These are phyloP conservation scores for Ambrosiella cleistominuta DNA, from an alignment of 2,329 filamentous ascomycete species.

Conservation along the genomic window DNA sequence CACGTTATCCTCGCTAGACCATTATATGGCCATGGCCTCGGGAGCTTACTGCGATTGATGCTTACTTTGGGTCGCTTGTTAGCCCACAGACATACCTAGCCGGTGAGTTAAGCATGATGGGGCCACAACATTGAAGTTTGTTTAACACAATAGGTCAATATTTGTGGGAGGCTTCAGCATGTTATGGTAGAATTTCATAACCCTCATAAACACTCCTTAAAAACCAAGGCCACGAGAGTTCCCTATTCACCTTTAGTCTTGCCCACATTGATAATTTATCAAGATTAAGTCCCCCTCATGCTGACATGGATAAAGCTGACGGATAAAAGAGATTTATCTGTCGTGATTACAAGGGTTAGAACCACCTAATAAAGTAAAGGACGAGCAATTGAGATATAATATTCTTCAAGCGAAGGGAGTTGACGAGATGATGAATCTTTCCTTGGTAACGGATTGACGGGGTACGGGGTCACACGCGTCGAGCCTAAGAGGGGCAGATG, in stretches of 20 bases:
- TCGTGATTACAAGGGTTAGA: neutral
- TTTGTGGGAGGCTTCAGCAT: too few relatives aligned
- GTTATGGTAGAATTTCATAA: too few relatives aligned
- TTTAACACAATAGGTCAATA: too few relatives aligned
- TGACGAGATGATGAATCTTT: neutral
- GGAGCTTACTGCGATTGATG: neutral
- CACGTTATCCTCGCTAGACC: neutral
- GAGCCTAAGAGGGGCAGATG: neutral
- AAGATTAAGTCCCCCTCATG: too few relatives aligned
- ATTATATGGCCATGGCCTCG: neutral
- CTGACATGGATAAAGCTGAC: neutral
- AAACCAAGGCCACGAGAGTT: too few relatives aligned
- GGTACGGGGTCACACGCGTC: neutral
- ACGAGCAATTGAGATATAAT: neutral
- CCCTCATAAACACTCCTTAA: too few relatives aligned
- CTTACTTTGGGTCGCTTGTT: neutral
- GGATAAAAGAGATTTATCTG: neutral
- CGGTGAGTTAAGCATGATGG: neutral
- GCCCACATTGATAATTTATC: too few relatives aligned
- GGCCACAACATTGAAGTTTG: neutral
- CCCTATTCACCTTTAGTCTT: too few relatives aligned
- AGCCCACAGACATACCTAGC: neutral
- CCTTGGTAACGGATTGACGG: neutral
- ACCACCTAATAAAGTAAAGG: neutral
- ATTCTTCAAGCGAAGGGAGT: slow-evolving; percentile 1